Conservation (phyloP, 148 eudicot genomes). For the Camellia sinensis region DNA sequence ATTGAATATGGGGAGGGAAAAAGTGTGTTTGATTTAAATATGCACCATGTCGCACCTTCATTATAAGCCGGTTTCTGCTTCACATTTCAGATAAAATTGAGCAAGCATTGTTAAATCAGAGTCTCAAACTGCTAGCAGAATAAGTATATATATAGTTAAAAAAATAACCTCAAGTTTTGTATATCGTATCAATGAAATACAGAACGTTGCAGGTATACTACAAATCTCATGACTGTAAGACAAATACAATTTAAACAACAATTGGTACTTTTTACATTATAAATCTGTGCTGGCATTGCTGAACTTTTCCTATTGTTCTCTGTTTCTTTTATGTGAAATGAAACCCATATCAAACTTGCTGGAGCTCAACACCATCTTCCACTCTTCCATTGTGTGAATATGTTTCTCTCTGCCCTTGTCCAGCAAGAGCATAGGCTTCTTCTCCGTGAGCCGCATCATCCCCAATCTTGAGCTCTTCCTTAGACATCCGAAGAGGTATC, state of each 20-base stretch:
- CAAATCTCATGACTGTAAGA: too few species aligned
- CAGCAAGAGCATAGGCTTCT: constrained; percentile 28
- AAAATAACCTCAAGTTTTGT: too few species aligned
- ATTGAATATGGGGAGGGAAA: too few species aligned
- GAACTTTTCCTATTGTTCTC: too few species aligned
- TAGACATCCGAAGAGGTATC: constrained; percentile 25
- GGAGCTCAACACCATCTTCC: background rate
- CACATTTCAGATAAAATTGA: background rate
- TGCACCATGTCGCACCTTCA: background rate
- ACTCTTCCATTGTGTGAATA: constrained; percentile 9
- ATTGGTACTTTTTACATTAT: too few species aligned
- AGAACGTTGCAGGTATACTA: too few species aligned
- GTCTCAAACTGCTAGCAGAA: too few species aligned
- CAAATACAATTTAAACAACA: too few species aligned
- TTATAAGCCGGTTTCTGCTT: background rate
- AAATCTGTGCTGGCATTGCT: too few species aligned
- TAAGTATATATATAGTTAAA: too few species aligned
- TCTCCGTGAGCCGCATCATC: constrained; percentile 31
- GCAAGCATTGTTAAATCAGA: background rate
- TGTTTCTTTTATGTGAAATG: background rate
- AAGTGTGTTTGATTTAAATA: too few species aligned
- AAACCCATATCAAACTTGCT: background rate
- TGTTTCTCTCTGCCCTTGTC: constrained; percentile 23
- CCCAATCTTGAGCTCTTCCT: constrained; percentile 25
- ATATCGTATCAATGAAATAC: too few species aligned